Percentiles rank a stretch among this genome's conserved stretches.
Evolutionary conservation across 192 early-diverging fungal species (phyloP).

Genomic region (Dissophora globulifera): DNA sequence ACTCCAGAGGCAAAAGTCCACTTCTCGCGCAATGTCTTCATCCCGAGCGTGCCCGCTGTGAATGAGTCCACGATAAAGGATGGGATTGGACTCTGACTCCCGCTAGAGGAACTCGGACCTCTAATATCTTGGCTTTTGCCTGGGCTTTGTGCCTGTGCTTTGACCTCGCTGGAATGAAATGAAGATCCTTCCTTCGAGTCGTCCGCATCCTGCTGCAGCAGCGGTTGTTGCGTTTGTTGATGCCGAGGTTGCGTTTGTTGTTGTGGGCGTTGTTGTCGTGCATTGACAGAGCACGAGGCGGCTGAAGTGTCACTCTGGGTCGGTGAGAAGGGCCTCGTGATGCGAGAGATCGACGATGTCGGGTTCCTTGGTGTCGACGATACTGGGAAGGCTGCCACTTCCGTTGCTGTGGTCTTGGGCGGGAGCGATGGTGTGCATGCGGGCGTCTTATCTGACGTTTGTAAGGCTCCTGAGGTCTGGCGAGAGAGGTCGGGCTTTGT

Average conservation of each 20-base stretch:
- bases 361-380: slow-evolving; percentile 9
- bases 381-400: slow-evolving; percentile 2
- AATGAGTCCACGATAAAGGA: slow-evolving; percentile 44
- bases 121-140: neutral
- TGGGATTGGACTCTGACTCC: slow-evolving; percentile 36
- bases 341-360: neutral
- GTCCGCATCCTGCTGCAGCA: too few species aligned
- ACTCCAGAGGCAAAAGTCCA: slow-evolving; percentile 46
- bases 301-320: slow-evolving; percentile 13
- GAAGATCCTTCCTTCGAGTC: too few species aligned
- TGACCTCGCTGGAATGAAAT: too few species aligned
- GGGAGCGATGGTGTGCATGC: neutral
- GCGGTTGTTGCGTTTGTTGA: neutral
- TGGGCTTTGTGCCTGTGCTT: slow-evolving; percentile 2
- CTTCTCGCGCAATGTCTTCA: slow-evolving; percentile 42
- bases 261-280: neutral
- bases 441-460: neutral
- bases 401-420: neutral
- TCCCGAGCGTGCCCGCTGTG: slow-evolving; percentile 36
- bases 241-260: neutral
- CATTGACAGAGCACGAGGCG: slow-evolving; percentile 3
- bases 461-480: neutral
- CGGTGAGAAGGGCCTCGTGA: slow-evolving; percentile 15
- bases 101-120: too few species aligned
- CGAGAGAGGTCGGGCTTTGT: slow-evolving; percentile 21